These are phyloP conservation scores for Collybia nuda DNA, from an alignment of 768 basidiomycete genomes.

Conservation along the genomic window DNA sequence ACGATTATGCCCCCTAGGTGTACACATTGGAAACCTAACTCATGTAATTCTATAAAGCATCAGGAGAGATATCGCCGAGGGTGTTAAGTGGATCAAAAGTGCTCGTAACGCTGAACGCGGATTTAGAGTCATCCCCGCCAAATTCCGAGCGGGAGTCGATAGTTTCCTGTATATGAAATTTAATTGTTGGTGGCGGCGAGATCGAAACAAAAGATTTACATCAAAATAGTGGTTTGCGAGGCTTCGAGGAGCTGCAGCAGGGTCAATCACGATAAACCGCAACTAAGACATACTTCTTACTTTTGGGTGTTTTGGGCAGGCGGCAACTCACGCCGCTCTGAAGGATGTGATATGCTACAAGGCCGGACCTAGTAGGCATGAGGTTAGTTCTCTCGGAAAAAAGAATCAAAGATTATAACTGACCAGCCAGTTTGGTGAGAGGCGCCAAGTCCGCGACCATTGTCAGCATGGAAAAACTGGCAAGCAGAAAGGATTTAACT, in stretches of 20 bases:
- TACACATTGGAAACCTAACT: neutral
- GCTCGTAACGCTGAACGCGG: slow-evolving; percentile 61
- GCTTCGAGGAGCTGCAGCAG: slow-evolving; percentile 72
- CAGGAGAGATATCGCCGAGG: slow-evolving; percentile 69
- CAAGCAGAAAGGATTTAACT: neutral
- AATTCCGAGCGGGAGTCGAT: slow-evolving; percentile 72
- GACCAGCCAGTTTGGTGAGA: slow-evolving; percentile 99
- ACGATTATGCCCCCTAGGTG: neutral
- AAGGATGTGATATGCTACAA: slow-evolving; percentile 88
- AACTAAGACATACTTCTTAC: slow-evolving; percentile 40
- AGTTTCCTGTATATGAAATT: slow-evolving; percentile 53
- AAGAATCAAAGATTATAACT: slow-evolving; percentile 14
- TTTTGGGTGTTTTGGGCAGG: slow-evolving; percentile 91
- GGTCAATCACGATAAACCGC: slow-evolving; percentile 2
- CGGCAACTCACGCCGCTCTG: slow-evolving; percentile 89
- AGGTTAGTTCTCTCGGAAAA: neutral
- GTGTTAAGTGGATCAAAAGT: slow-evolving; percentile 49
- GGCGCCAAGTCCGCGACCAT: slow-evolving; percentile 89
- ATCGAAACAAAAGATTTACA: slow-evolving; percentile 49
- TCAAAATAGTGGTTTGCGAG: slow-evolving; percentile 93
- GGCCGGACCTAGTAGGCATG: slow-evolving; percentile 65
- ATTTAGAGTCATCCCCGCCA: slow-evolving; percentile 63
- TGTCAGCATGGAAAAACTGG: slow-evolving; percentile 95
- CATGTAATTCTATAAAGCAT: slow-evolving; percentile 48
- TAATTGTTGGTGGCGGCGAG: neutral